Conservation (phyloP, 2,329 filamentous ascomycete genomes). For the Clonostachys byssicola region DNA sequence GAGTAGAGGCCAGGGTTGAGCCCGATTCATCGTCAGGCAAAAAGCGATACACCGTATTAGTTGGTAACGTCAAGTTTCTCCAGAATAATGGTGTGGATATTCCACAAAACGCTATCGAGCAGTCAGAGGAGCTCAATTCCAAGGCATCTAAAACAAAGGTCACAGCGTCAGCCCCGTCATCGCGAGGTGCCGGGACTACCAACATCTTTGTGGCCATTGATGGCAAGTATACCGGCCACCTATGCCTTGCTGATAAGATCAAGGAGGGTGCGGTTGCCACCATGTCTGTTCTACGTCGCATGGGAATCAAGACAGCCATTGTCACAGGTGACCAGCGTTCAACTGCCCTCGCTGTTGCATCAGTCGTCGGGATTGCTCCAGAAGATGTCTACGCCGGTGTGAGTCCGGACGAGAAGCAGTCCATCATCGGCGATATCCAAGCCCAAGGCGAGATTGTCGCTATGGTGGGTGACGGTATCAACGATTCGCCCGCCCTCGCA, state of each 20-base stretch:
- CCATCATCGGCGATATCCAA: constrained; percentile 77
- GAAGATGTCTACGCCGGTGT: constrained; percentile 82
- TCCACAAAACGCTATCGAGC: constrained; percentile 57
- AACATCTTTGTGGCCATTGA: constrained; percentile 91
- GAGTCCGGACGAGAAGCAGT: constrained; percentile 86
- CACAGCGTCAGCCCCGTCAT: constrained; percentile 19
- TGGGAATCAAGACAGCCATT: constrained; percentile 85
- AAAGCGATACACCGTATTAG: constrained; percentile 70
- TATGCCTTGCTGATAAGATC: constrained; percentile 85
- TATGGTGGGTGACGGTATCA: constrained; percentile 98
- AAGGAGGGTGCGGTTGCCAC: constrained; percentile 82
- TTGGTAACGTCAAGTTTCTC: constrained; percentile 80
- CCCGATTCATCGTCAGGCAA: constrained; percentile 66
- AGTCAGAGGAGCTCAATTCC: constrained; percentile 55
- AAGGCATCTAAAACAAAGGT: constrained; percentile 27
- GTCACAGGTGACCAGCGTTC: constrained; percentile 89
- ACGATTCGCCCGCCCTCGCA: constrained; percentile 91
- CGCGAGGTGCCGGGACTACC: constrained; percentile 63
- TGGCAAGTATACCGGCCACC: constrained; percentile 71
- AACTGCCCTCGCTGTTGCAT: constrained; percentile 80
- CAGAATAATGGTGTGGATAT: constrained; percentile 65
- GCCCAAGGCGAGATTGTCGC: constrained; percentile 72
- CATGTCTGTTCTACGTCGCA: constrained; percentile 74
- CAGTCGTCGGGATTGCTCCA: constrained; percentile 72
- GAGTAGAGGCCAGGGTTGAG: constrained; percentile 78